Base-by-base conservation (phyloP, 176 grass and related monocot genomes). In the Tillandsia fasciculata region DNA sequence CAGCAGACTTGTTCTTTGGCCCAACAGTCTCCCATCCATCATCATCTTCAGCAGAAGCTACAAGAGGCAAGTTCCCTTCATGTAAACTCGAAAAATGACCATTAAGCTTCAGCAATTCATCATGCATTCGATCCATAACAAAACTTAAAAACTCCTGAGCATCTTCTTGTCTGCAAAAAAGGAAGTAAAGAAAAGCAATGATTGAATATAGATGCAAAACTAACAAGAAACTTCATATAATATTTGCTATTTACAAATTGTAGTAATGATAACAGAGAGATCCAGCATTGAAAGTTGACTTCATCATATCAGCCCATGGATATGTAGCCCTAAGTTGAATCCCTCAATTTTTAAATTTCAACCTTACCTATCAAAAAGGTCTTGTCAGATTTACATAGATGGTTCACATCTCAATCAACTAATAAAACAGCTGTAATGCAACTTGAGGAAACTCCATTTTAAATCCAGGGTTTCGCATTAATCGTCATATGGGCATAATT, bases 21-120 rank as follows among this genome's bases (percentile, higher is more conserved):
- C 94, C 94, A 84, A 99, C 94, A 57, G 94, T 99, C 74, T 99
- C 94, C 94, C 94, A 99, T 70, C 83, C 89, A 75, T 99, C 94
- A 29, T 96, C 93, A 74, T 92, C 92, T 49, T 64, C 75, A 29
- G 82, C 85, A 81, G 79, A 84, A 68, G 85, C 63, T 67, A 96
- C 29, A 71, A 92, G 54, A 66, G 65, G 13, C 54, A 53, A 4
- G 22, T 84, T 89, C 12, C 76, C 81, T 48, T 84, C 86, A 77
- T 83, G 87, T 67, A 67, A 88, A 78, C 86, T 77, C 67, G 69
- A 70, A 68, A 33, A 52, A 71, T 79, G 70, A 13, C 83, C 82
- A 22, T 90, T 87, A 76, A 99, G 79, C 72, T 87, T 99, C 77
- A 99, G 72, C 57, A 99, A 72, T 72, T 99, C 94, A 77, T 93